phyloP scores from a whole-genome alignment of 2,329 filamentous ascomycete species.

The Sporothrix sp. region DNA sequence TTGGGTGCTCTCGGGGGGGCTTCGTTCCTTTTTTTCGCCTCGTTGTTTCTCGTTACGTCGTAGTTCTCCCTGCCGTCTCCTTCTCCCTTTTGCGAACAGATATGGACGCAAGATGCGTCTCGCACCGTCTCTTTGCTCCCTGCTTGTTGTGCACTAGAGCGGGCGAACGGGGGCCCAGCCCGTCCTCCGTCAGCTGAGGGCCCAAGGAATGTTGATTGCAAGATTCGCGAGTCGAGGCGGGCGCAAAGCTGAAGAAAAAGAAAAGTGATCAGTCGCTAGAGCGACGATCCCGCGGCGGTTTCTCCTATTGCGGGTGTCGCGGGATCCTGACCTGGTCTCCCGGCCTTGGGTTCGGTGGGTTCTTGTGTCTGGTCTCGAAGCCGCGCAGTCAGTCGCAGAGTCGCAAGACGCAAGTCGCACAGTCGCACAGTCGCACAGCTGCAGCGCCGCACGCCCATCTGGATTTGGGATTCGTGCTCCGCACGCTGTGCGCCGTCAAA shows the following conservation, averaged over 20 bases:
- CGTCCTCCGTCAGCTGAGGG: not conserved
- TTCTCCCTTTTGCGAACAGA: not conserved
- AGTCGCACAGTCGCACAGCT: no score
- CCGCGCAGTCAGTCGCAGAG: no score
- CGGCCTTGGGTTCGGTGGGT: not conserved
- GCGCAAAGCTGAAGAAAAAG: not conserved
- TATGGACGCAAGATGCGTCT: no score
- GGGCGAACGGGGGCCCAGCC: no score
- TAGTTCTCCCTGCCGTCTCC: not conserved
- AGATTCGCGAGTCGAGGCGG: not conserved
- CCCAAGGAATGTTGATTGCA: slow-evolving; percentile 4
- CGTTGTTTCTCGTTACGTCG: no score
- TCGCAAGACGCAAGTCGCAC: no score
- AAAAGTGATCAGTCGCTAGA: slow-evolving; percentile 7
- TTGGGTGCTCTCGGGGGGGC: no score
- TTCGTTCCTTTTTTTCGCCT: no score
- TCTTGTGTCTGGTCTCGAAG: not conserved
- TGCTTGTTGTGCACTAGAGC: no score
- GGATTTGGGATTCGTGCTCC: not conserved
- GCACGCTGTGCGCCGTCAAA: not conserved
- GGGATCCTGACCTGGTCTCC: no score
- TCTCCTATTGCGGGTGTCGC: not conserved
- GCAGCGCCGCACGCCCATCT: not conserved
- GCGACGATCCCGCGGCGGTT: not conserved
- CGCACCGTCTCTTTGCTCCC: no score